Evolutionary conservation across 306 rosid genomes (phyloP).

Genomic region (Delonix regia): DNA sequence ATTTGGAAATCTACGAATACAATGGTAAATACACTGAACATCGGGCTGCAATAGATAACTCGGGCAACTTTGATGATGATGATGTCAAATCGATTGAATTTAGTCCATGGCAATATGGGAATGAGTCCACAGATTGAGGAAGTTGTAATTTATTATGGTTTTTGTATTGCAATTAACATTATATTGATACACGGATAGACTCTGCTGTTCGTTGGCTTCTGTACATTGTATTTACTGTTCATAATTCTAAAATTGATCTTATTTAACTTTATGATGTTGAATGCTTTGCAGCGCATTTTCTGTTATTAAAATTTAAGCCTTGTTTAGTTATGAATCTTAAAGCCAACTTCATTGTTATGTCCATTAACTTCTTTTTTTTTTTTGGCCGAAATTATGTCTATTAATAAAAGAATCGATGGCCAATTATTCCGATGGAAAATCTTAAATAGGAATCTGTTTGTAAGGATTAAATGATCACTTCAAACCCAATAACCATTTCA

Average conservation of each 20-base stretch:
- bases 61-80: constrained; percentile 44
- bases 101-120: constrained; percentile 87
- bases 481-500: neutral
- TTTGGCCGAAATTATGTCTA: no score
- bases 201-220: constrained; percentile 40
- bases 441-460: neutral
- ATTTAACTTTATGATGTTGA: constrained; percentile 8
- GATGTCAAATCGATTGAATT: constrained; percentile 61
- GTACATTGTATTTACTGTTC: constrained; percentile 32
- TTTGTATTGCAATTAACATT: constrained; percentile 37
- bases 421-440: neutral
- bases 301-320: neutral
- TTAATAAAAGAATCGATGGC: neutral
- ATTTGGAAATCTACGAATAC: constrained; percentile 81
- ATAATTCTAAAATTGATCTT: constrained; percentile 17
- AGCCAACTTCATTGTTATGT: no score
- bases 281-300: constrained; percentile 10
- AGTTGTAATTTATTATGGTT: constrained; percentile 31
- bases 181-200: constrained; percentile 33
- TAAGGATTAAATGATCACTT: neutral
- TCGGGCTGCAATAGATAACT: constrained; percentile 58
- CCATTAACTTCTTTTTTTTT: no score
- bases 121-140: constrained; percentile 56
- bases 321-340: neutral
- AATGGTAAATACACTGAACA: constrained; percentile 71